A percentile compares a stretch with the other conserved stretches of the same genome.
These are phyloP conservation scores for Fusarium fujikuroi DNA, from an alignment of 2,329 filamentous ascomycete species.

Conservation along the genomic window DNA sequence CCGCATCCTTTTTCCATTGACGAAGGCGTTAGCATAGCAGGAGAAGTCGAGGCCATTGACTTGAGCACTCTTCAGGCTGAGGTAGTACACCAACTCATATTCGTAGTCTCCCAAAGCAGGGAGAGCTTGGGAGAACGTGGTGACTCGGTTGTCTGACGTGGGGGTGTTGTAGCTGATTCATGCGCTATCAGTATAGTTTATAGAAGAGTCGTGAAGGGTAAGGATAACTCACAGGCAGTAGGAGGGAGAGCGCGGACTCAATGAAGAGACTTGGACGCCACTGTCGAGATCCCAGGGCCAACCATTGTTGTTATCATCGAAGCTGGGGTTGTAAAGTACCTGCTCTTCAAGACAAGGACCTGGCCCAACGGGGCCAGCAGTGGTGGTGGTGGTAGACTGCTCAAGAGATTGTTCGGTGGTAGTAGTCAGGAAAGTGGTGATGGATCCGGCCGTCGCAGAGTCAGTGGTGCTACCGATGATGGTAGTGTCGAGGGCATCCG, in stretches of 20 bases:
- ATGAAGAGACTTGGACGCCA: not conserved
- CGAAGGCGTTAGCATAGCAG: not conserved
- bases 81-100: conserved; percentile 2
- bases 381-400: not conserved
- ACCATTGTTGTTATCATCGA: not conserved
- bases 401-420: not conserved
- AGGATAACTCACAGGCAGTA: not conserved
- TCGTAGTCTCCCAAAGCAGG: not conserved
- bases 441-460: not conserved
- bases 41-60: not conserved
- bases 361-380: not conserved
- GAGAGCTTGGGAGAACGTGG: not conserved
- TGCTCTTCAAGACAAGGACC: not conserved
- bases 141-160: not conserved
- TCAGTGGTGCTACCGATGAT: not conserved
- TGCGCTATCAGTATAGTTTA: not conserved
- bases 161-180: not conserved
- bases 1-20: not conserved
- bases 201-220: not conserved
- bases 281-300: not conserved
- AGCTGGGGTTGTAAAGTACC: conserved; percentile 5
- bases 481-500: not conserved
- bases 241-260: not conserved
- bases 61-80: not conserved
- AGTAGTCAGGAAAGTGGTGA: not conserved